Base-by-base conservation (phyloP, 192 early-diverging fungal species). In the Gaertneriomyces sp. region DNA sequence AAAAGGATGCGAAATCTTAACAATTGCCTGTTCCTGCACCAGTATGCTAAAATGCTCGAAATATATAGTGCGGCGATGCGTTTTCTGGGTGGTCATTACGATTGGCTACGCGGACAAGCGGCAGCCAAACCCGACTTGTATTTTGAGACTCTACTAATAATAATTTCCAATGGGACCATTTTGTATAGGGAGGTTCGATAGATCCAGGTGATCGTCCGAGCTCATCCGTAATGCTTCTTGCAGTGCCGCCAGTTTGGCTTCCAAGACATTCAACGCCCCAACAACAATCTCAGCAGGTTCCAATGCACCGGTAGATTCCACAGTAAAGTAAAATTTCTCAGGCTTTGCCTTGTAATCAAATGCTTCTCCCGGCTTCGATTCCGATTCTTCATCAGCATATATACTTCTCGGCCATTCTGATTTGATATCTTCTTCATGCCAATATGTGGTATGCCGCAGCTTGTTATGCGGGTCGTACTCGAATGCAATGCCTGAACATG, bases 381-480 rank as follows among this genome's bases (percentile, higher is more conserved):
- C 70, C 39, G 67, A 69, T 60, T 84, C 80, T 49, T 66, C 53
- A 19, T 42, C 43, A 4, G 68, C 76, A 57, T 83, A 71, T 49
- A 58, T 58, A 14, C 75, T 71, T 2, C 78, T 59, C 19, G 81
- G 88, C 94, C 95, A 97, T 78, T 98, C 94, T 45, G 79, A 75
- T 60, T 88, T 86, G 19, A 84, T 79, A 47, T 87, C 81, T 73
- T 93, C 88, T 65, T 98, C 96, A 69, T 88, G 83, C 96, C 96
- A 98, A 70, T 93, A 96, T 20, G 85, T 82, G 25, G 94, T 88
- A 60, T 98, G 94, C 45, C 90, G 74, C 50, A 98, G 69, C 59
- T 85, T 89, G 79, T 98, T 98, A 76, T 96, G 88, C 51, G 96
- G 96, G 65, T 98, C 96, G 61, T 98, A 98, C 60, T 98, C 96